Base-by-base conservation (phyloP, 2,329 filamentous ascomycete genomes). In the Trichothecium roseum region DNA sequence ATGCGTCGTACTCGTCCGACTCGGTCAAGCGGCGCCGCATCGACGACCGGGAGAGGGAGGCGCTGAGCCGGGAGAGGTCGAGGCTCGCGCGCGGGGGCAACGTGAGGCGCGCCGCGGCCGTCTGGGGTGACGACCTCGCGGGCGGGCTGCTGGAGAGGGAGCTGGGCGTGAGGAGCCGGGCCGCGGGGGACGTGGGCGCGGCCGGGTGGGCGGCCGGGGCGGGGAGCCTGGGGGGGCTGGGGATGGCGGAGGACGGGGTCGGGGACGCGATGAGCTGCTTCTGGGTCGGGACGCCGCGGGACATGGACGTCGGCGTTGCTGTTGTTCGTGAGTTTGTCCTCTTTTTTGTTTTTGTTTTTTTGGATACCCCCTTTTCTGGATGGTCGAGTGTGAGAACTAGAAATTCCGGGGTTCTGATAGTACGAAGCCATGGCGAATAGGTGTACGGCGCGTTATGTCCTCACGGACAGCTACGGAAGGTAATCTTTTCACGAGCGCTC, bases 11-110 rank as follows among this genome's bases (percentile, higher is more conserved):
- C 59, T 74, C 76, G 8, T 57, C 63, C n/a, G 62, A 72, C 31
- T 65, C 66, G 6, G 70, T 81, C 37, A 78, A 74, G 54, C 64
- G 63, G 43, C 72, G 72, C 35, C 66, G 66, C 40, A 42, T 60
- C 3, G 60, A 69, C 22, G 60, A 69, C 26, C 53, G 53, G 16
- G 51, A 53, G 5, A 48, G 48, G 2, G 36, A 46, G 30, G 50
- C 45, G 9, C 48, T 46, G 0, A 41, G 46, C 12, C 45, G 44
- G 5, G 50, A 56, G 28, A 45, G 46, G n/a, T 36, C 20, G n/a
- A 24, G 52, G 10, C 41, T 57, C 8, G 20, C 10, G 6, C 44
- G 57, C n/a, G 55, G 49, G 40, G 44, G 49, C 13, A 61, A 64
- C 14, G 54, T 69, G 32, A 56, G 45, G 39, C 60, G 63, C 3